Conservation (phyloP, 306 rosid genomes). For the Inga oerstediana region DNA sequence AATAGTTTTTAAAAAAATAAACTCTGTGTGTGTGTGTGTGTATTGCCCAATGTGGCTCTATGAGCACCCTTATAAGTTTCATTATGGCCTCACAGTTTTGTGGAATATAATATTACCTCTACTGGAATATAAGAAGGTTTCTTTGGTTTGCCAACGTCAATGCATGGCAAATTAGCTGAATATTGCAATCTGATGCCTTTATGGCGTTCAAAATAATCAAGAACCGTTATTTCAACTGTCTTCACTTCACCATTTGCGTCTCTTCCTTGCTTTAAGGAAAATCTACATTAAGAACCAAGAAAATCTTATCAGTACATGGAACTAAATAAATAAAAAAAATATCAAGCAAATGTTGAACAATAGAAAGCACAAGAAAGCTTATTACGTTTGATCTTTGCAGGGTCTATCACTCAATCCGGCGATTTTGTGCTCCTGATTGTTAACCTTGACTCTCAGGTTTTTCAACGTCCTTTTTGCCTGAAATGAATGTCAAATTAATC, state of each 20-base stretch:
- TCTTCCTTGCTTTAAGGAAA: slow-evolving; percentile 31
- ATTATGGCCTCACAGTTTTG: too few relatives aligned
- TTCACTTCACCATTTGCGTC: slow-evolving; percentile 36
- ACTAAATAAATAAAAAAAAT: not conserved
- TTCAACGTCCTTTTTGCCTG: slow-evolving; percentile 52
- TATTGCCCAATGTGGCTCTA: too few relatives aligned
- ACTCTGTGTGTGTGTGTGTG: too few relatives aligned
- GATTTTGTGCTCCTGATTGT: slow-evolving; percentile 51
- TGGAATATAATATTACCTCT: slow-evolving; percentile 33
- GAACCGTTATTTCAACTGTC: slow-evolving; percentile 39
- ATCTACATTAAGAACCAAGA: slow-evolving; percentile 9
- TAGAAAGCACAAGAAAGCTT: slow-evolving; percentile 2
- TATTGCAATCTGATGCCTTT: slow-evolving; percentile 17
- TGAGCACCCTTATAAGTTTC: too few relatives aligned
- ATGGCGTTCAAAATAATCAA: slow-evolving; percentile 31
- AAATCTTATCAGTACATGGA: not conserved
- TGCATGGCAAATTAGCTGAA: slow-evolving; percentile 56
- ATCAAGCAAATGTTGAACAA: not conserved
- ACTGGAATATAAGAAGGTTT: slow-evolving; percentile 46
- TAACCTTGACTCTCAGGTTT: slow-evolving; percentile 43
- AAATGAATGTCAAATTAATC: not conserved
- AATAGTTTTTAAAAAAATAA: too few relatives aligned
- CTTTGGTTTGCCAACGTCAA: slow-evolving; percentile 55
- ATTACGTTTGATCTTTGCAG: slow-evolving; percentile 47
- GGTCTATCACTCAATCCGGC: slow-evolving; percentile 51